Evolutionary conservation across 1,139 yeast genomes (phyloP), one percentile per base, ranked within the genome.

Genomic region (Candida glucosophila): DNA sequence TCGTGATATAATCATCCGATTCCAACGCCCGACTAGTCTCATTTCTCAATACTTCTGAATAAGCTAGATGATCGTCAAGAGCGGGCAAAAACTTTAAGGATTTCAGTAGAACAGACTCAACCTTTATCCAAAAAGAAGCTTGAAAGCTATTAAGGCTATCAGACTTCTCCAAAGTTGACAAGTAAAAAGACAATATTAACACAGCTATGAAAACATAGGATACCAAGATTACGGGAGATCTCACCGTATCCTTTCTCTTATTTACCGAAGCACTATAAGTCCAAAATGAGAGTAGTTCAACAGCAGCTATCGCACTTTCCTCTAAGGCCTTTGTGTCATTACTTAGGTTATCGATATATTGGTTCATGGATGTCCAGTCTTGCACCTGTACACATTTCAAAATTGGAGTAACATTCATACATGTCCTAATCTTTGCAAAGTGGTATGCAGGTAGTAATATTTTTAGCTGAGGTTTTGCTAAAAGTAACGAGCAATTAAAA

Each of bases 201-300:
- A 74, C 54, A 3, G 85, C 60, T 1, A 77, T 67, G 42, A 77
- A 76, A 15, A 77, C 62, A 43, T 82, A 75, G 1, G 82, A 74
- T 22, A 77, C 67, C 41, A 79, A 77, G 45, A 77, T 77, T 11
- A 78, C 79, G 3, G 90, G 90, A 0, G 88, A 77, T 37, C 83
- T 60, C 26, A 77, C 65, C 0, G 81, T 68, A 0, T 79, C 73
- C 41, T 71, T 69, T 32, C 71, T 74, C 30, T 70, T 68, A 15
- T 67, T 67, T 25, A 73, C 69, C 9, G 76, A 67, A 15, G 77
- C 75, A 26, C 77, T 73, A 34, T 75, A 78, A 24, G 72, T 68
- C 90, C 90, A 79, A 24, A 78, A 55, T 30, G 73, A 69, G 30
- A 79, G 56, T 15, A 77, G 69, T 32, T 72, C 77, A 22, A 76